Evolutionary conservation across 1,284 basidiomycete genomes (phyloP).

Genomic region (Cryptococcus sp.): DNA sequence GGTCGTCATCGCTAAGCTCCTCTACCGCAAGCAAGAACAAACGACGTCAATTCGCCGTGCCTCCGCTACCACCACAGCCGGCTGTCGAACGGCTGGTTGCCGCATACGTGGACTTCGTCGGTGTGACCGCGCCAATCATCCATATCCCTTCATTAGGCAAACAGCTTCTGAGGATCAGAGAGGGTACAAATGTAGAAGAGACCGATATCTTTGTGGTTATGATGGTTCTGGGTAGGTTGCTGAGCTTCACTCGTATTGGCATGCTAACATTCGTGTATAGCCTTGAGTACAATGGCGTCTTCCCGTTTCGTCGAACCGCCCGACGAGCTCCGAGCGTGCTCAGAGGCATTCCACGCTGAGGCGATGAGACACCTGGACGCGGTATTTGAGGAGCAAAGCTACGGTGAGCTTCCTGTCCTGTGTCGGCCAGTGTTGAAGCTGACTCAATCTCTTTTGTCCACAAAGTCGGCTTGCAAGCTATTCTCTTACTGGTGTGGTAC

Average conservation of each 20-base stretch:
- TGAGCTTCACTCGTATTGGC: background rate
- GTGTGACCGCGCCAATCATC: constrained; percentile 53
- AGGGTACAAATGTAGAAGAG: constrained; percentile 46
- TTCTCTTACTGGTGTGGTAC: constrained; percentile 53
- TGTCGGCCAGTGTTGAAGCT: background rate
- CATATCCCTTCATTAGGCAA: constrained; percentile 53
- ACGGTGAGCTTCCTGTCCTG: constrained; percentile 28
- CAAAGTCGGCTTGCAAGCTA: constrained; percentile 52
- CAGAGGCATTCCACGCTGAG: constrained; percentile 55
- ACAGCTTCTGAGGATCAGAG: constrained; percentile 48
- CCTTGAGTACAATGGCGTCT: constrained; percentile 54
- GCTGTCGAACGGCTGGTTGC: constrained; percentile 54
- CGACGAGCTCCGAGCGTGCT: constrained; percentile 53
- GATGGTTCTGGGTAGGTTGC: constrained; percentile 52
- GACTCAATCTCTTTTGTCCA: background rate
- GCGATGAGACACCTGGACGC: constrained; percentile 54
- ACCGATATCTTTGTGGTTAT: constrained; percentile 54
- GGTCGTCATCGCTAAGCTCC: constrained; percentile 8
- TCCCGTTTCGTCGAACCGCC: constrained; percentile 54
- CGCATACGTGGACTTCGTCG: constrained; percentile 55
- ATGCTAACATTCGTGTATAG: constrained; percentile 22
- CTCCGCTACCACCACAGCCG: constrained; percentile 52
- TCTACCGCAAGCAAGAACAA: constrained; percentile 23
- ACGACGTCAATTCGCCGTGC: constrained; percentile 39
- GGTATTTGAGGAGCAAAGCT: constrained; percentile 52